Evolutionary conservation across 2,329 filamentous ascomycete species (phyloP).

Genomic region (Cordyceps pruinosa): DNA sequence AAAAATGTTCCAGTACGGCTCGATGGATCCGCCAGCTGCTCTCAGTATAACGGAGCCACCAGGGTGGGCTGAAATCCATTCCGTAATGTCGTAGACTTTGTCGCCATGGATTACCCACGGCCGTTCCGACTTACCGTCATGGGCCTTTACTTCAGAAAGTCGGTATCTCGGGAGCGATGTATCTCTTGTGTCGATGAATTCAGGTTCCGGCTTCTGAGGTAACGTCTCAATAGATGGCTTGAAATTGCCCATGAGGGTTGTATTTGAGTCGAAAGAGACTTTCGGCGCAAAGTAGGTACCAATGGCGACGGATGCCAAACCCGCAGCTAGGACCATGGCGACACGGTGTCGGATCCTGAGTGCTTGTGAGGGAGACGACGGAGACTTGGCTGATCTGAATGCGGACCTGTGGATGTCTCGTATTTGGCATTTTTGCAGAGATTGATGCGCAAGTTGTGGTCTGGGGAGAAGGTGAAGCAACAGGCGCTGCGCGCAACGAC

Average conservation of each 20-base stretch:
- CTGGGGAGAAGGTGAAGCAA: not conserved
- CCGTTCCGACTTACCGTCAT: conserved; percentile 42
- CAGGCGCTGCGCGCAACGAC: conserved; percentile 14
- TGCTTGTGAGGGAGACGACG: not conserved
- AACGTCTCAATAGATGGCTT: conserved; percentile 1
- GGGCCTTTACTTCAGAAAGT: conserved; percentile 44
- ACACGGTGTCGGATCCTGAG: not conserved
- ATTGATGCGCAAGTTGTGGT: not conserved
- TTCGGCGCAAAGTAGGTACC: not conserved
- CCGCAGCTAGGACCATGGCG: not conserved
- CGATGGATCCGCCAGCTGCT: conserved; percentile 57
- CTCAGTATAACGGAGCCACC: conserved; percentile 62
- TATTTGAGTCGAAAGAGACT: conserved; percentile 1
- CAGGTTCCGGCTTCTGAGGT: not conserved
- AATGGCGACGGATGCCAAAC: not conserved
- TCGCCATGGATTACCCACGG: conserved; percentile 60
- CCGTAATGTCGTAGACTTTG: conserved; percentile 64
- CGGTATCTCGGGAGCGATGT: conserved; percentile 41
- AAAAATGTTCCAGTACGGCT: conserved; percentile 66
- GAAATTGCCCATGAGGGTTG: conserved; percentile 1
- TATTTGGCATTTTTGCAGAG: not conserved
- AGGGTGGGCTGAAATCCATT: conserved; percentile 59
- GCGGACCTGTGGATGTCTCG: not conserved
- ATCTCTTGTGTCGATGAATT: conserved; percentile 26
- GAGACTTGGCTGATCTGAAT: not conserved